Evolutionary conservation across 345 rosid species (phyloP), one percentile per base, ranked within the genome.

Genomic region (Brassica juncea): DNA sequence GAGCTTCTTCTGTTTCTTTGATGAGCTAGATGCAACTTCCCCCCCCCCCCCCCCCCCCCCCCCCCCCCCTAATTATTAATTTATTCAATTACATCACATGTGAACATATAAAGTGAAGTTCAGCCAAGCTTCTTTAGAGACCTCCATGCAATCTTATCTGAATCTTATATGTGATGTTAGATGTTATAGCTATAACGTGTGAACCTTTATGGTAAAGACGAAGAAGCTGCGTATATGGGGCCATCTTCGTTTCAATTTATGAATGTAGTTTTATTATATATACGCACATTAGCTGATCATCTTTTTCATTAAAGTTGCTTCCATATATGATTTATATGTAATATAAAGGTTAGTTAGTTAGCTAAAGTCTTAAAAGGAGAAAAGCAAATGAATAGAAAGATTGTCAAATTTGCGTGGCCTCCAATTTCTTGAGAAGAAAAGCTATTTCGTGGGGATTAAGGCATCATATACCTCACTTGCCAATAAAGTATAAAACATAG

Each of bases 391-490:
- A 42, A 27, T 10, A 37, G 11, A 37, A 35, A 25, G n/a, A 60
- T 19, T 5, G 72, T 68, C 72, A 68, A 27, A 68, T 15, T 68
- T 47, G 59, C 72, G 72, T 68, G 72, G 59, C 60, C 39, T 47
- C 39, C 72, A 68, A 68, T 25, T 25, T 42, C 57, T 67, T 27
- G n/a, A 37, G 52, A 16, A 44, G 19, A 61, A 59, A 59, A 59
- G 32, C n/a, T 9, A 23, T 59, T 59, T 59, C 63, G 63, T 25
- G 31, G 31, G n/a, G 31, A 4, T 21, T 58, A 58, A 58, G 31
- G 62, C 62, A 58, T 58, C 30, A 21, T 58, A 27, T 54, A 15
- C 59, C 59, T 15, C 58, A 6, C 3, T n/a, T 52, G 8, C 57
- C 52, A 52, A 4, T 12, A 49, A 4, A 4, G n/a, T n/a, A n/a